Base-by-base conservation (phyloP, 306 rosid species). In the Rosa chinensis region DNA sequence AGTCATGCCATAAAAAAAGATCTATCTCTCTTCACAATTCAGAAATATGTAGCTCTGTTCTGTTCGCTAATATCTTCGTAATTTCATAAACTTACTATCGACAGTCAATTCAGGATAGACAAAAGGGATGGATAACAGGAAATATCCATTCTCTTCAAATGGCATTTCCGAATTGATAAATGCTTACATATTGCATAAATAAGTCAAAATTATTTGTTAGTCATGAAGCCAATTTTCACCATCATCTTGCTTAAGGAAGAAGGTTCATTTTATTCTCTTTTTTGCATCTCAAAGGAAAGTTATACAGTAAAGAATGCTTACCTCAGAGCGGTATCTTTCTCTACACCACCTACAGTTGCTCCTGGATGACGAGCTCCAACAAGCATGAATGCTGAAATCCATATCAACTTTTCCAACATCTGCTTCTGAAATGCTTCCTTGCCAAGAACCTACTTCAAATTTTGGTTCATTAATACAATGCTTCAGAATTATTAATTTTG, bases 371-470 rank as follows among this genome's bases (percentile, higher is more conserved):
- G 97, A 69, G 97, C 87, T 85, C 99, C 98, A 43, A 93, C 99
- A 82, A 95, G 96, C 99, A 95, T 95, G 86, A 93, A 90, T 17
- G 99, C 88, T 43, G 85, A 90, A 82, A 95, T 93, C 99, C 99
- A 95, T 84, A 95, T 93, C 72, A 95, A 86, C 90, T 95, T 95
- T 89, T 95, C 99, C 48, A 92, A 83, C 98, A 93, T 95, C 87
- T 93, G 98, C 81, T 91, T 95, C 75, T 89, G 92, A 86, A 95
- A 92, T 20, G 87, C 92, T 77, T 92, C 94, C 91, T 89, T 88
- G 43, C 78, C 88, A n/a, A 93, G 90, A 85, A 95, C 89, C 99
- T 93, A 83, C 40, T 67, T 77, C 75, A 81, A 18, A 56, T 48
- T 66, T 63, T 28, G 17, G 1, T 44, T 44, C 42, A 25, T 59